Evolutionary conservation across 1,284 basidiomycete genomes (phyloP).

Genomic region (Naganishia cerealis): DNA sequence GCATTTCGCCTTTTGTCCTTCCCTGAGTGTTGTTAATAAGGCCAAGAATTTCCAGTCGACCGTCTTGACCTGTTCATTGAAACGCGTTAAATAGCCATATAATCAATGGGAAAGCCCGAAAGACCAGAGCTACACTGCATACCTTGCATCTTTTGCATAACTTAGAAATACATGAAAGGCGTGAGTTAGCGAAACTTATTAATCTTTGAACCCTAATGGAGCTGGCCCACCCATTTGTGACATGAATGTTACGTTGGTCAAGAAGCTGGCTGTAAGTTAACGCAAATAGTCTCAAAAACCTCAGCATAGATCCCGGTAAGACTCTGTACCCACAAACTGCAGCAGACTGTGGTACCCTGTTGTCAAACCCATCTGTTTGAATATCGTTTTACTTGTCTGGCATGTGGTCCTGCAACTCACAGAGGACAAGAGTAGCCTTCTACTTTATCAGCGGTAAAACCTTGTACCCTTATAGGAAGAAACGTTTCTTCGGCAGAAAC

Average conservation of each 20-base stretch:
- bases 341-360: background rate
- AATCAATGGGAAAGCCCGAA: background rate
- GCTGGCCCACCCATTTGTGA: constrained; percentile 11
- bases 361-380: background rate
- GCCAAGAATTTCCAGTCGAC: constrained; percentile 18
- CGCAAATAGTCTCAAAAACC: background rate
- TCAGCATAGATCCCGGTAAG: background rate
- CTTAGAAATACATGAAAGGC: background rate
- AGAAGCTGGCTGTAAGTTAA: background rate
- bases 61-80: constrained; percentile 19
- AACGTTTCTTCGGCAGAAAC: constrained; percentile 14
- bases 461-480: constrained; percentile 11
- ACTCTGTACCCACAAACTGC: background rate
- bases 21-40: constrained; percentile 13
- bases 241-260: constrained; percentile 24
- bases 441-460: background rate
- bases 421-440: constrained; percentile 1
- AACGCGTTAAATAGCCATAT: background rate
- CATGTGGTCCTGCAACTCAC: background rate
- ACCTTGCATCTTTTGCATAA: constrained; percentile 28
- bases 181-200: no score
- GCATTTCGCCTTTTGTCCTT: constrained; percentile 15
- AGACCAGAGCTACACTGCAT: background rate
- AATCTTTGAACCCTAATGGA: no score
- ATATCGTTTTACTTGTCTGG: background rate